Evolutionary conservation across 768 basidiomycete species (phyloP).

Genomic region (Termitomyces sp.): DNA sequence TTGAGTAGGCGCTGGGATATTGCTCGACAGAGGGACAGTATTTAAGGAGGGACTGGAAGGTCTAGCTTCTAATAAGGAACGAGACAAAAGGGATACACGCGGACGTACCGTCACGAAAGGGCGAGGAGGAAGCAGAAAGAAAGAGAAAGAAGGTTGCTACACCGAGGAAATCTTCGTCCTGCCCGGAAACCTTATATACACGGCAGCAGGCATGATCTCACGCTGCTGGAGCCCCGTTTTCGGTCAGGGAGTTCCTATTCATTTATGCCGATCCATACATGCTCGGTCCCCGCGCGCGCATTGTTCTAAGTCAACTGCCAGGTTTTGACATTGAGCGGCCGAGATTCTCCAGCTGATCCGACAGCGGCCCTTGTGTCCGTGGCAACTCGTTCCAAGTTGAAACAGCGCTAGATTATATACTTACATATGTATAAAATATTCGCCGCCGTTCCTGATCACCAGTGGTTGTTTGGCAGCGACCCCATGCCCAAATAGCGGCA

Average conservation of each 20-base stretch:
- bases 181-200: constrained; percentile 12
- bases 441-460: background rate
- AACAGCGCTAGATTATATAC: too few relatives aligned
- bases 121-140: constrained; percentile 18
- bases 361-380: background rate
- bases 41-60: constrained; percentile 18
- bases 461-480: constrained; percentile 12
- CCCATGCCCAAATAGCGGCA: constrained; percentile 18
- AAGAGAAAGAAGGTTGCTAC: constrained; percentile 13
- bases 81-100: constrained; percentile 26
- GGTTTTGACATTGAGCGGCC: background rate
- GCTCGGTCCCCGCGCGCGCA: background rate
- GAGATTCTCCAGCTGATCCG: background rate
- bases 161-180: constrained; percentile 13
- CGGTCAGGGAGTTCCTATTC: constrained; percentile 2
- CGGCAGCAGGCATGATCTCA: constrained; percentile 6
- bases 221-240: background rate
- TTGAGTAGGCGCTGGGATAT: constrained; percentile 16
- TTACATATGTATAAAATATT: background rate
- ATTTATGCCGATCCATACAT: constrained; percentile 7
- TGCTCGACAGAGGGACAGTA: constrained; percentile 14
- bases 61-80: constrained; percentile 26
- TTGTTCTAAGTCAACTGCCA: background rate
- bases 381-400: background rate
- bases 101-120: constrained; percentile 23